Base-by-base conservation (phyloP, 2,329 filamentous ascomycete species). In the Colletotrichum sp. region DNA sequence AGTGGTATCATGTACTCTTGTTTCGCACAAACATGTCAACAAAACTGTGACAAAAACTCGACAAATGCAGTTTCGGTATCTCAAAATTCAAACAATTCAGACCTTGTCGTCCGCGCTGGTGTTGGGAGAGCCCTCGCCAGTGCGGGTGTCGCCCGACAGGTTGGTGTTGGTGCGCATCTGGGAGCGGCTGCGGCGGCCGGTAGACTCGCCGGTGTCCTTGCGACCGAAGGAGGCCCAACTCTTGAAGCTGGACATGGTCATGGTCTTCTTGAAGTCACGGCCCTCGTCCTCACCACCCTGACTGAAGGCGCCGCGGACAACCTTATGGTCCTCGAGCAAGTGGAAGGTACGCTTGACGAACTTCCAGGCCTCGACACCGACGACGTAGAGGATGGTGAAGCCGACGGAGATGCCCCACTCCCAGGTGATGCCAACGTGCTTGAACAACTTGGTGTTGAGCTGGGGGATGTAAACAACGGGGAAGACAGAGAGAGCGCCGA, bases 311-410 rank as follows among this genome's bases (percentile, higher is more conserved):
- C 89, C 89, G 48, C 85, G 84, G 67, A 87, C 85, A 34, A 91
- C 88, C 62, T 87, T 85, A 26, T 85, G 83, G 73, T 90, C 89
- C 79, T 91, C 87, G 69, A 92, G 86, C 30, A 91, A 85, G 71
- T 85, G 83, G 79, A 88, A 87, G 60, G 81, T 79, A 66, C 94
- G 87, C 90, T 96, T 96, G 76, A 84, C 83, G 79, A 89, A 89
- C 86, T 96, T 95, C 93, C 94, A 96, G 12, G 85, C 82, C 86
- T 96, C 94, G 55, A 95, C 89, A 30, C 93, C 92, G 0, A 88
- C 82, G 62, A 96, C 89, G 80, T 93, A 96, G 6, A 94, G 81
- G 15, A 93, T 77, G 0, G 92, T 89, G 73, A 91, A 91, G 24
- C 92, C 89, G 36, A 94, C 86, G 1, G 93, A 90, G 8, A 96